Evolutionary conservation across 1,139 yeast species (phyloP).

Genomic region (Taiozyma sp.): DNA sequence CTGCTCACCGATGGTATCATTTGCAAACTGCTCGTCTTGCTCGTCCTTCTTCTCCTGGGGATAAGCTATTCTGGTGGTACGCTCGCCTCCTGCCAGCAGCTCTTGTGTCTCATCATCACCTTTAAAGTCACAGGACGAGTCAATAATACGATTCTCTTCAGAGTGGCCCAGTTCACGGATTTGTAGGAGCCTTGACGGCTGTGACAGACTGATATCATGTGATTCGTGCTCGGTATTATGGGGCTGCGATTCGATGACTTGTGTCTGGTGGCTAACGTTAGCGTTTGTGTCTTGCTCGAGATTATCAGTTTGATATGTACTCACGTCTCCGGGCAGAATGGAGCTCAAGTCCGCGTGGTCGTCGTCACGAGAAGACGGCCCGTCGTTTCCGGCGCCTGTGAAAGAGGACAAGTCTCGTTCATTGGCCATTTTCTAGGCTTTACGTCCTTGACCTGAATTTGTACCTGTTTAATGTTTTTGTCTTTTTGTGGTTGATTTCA

Average conservation of each 20-base stretch:
- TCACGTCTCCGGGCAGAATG: not conserved
- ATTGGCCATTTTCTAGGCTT: not conserved
- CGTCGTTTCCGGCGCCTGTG: not conserved
- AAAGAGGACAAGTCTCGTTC: not conserved
- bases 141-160: slow-evolving; percentile 19
- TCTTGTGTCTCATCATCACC: slow-evolving; percentile 17
- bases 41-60: not conserved
- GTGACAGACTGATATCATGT: slow-evolving; percentile 5
- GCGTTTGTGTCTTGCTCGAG: not conserved
- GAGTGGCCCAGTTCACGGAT: slow-evolving; percentile 11
- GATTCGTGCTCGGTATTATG: not conserved
- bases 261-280: slow-evolving; percentile 11
- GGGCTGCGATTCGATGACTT: slow-evolving; percentile 9
- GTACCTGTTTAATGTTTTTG: not conserved
- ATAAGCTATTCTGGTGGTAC: not conserved
- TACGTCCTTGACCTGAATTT: not conserved
- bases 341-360: not conserved
- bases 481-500: not conserved
- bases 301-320: not conserved
- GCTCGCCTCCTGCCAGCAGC: not conserved
- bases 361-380: not conserved
- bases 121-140: slow-evolving; percentile 18
- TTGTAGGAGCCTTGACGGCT: slow-evolving; percentile 6
- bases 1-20: not conserved
- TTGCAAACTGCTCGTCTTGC: not conserved